Base-by-base conservation (phyloP, 805 yeast species). In the Yamadazyma insecticola region DNA sequence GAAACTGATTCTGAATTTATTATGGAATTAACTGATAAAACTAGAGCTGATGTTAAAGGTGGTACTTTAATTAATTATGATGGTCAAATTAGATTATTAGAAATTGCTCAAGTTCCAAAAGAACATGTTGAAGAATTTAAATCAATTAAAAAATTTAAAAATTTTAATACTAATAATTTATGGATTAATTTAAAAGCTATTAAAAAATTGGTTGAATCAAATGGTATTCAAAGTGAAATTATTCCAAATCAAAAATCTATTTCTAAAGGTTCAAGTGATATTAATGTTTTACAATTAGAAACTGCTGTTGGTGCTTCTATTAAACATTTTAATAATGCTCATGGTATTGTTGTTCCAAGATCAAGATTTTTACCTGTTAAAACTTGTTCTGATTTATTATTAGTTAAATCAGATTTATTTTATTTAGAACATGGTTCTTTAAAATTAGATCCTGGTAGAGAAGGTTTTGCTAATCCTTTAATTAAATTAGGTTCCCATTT, bases 231-330 rank as follows among this genome's bases (percentile, higher is more conserved):
- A 55, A 76, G 85, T 68, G 98, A 92, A 67, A 92, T 92, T 60
- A 92, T 92, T 63, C 97, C 98, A 56, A 92, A 92, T 68, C 75
- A 72, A 48, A 92, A 92, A 69, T 69, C 92, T 30, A 79, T 92
- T 54, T 72, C 78, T 32, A 73, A 74, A 47, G 95, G 95, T 37
- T 76, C 76, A 45, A 66, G 70, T 31, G 96, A 89, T 45, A 72
- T 82, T 47, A 80, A 81, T 53, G 97, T 90, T 30, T 67, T 90
- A 53, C 98, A 90, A 69, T 78, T 92, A 55, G 98, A 92, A 72
- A 92, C 98, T 30, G 98, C 98, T 17, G 96, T 87, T 48, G 98
- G 98, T 71, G 97, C 98, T 23, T 97, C 97, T 28, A 92, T 92
- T 57, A 84, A 95, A 66, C 90, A 89, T 65, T 92, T 92, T 66